Evolutionary conservation across 352 stramenopile species (phyloP).

Genomic region (Globisporangium cylindrosporum): DNA sequence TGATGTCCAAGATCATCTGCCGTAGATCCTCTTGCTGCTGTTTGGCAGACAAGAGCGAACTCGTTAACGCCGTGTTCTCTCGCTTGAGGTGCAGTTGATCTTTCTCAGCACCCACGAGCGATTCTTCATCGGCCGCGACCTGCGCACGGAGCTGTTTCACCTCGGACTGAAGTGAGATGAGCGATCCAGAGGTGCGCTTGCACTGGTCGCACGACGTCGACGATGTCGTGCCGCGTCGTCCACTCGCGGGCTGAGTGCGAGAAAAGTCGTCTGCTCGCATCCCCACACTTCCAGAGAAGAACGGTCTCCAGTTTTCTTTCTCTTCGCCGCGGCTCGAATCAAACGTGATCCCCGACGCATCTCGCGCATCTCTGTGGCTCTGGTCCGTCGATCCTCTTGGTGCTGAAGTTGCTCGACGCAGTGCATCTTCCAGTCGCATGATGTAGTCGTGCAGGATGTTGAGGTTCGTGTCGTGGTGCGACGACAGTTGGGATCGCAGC

Average conservation of each 20-base stretch:
- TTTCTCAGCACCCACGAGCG: slow-evolving; percentile 43
- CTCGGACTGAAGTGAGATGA: slow-evolving; percentile 49
- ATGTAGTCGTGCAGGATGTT: slow-evolving; percentile 58
- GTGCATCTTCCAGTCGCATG: slow-evolving; percentile 38
- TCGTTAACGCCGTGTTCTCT: slow-evolving; percentile 45
- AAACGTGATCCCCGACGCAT: slow-evolving; percentile 37
- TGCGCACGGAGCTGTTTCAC: slow-evolving; percentile 45
- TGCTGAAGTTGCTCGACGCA: slow-evolving; percentile 19
- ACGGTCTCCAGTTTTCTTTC: slow-evolving; percentile 24
- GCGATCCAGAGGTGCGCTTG: slow-evolving; percentile 25
- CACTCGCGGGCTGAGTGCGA: slow-evolving; percentile 19
- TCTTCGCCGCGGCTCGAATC: slow-evolving; percentile 37
- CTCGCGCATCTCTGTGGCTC: slow-evolving; percentile 12
- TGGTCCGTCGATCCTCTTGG: slow-evolving; percentile 9
- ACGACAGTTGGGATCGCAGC: slow-evolving; percentile 50
- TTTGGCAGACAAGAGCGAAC: slow-evolving; percentile 39
- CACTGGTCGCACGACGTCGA: slow-evolving; percentile 35
- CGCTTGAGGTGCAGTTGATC: slow-evolving; percentile 35
- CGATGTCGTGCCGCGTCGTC: slow-evolving; percentile 10
- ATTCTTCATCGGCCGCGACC: slow-evolving; percentile 35
- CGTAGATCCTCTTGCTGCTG: slow-evolving; percentile 57
- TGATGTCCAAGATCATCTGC: slow-evolving; percentile 40
- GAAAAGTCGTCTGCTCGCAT: slow-evolving; percentile 31
- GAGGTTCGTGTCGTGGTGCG: slow-evolving; percentile 53
- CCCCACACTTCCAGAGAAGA: slow-evolving; percentile 24